Percentiles rank a stretch among this genome's conserved stretches.
These are phyloP conservation scores for Tetracentron sinense DNA, from an alignment of 164 flowering plant genomes.

Conservation along the genomic window DNA sequence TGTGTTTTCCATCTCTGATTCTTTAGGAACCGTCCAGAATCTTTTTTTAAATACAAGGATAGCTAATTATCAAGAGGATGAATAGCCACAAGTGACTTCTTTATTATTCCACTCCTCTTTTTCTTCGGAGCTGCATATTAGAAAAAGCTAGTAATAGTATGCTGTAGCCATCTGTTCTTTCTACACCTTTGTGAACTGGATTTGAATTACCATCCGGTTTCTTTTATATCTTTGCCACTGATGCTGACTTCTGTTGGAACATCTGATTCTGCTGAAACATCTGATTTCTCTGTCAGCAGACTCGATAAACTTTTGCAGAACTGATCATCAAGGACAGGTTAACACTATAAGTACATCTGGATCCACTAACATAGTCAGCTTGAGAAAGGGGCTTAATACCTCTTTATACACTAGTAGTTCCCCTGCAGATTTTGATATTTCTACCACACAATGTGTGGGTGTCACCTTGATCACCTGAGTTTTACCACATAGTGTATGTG, in stretches of 20 bases:
- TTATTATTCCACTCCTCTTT: constrained; percentile 10
- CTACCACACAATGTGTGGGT: constrained; percentile 66
- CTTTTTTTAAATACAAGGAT: not conserved
- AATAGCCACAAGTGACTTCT: constrained; percentile 22
- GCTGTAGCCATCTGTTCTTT: constrained; percentile 1
- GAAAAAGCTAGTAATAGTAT: constrained; percentile 15
- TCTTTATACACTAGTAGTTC: constrained; percentile 46
- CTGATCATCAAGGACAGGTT: constrained; percentile 28
- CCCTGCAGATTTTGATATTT: constrained; percentile 67
- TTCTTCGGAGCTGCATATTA: constrained; percentile 30
- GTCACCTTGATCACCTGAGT: constrained; percentile 68
- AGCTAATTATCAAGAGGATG: constrained; percentile 25
- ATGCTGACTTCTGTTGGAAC: constrained; percentile 7
- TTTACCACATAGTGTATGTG: not conserved
- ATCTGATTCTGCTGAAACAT: constrained; percentile 7
- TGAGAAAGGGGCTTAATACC: constrained; percentile 28
- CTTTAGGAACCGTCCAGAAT: constrained; percentile 2
- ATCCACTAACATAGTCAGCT: not conserved
- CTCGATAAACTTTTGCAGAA: constrained; percentile 67
- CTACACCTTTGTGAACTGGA: not conserved
- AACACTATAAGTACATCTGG: not conserved
- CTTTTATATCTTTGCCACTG: constrained; percentile 9
- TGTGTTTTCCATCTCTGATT: constrained; percentile 8
- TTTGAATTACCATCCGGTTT: constrained; percentile 23
- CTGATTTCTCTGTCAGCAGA: constrained; percentile 38